Base-by-base conservation (phyloP, 2,329 filamentous ascomycete species). In the Fusarium brachygibbosum region DNA sequence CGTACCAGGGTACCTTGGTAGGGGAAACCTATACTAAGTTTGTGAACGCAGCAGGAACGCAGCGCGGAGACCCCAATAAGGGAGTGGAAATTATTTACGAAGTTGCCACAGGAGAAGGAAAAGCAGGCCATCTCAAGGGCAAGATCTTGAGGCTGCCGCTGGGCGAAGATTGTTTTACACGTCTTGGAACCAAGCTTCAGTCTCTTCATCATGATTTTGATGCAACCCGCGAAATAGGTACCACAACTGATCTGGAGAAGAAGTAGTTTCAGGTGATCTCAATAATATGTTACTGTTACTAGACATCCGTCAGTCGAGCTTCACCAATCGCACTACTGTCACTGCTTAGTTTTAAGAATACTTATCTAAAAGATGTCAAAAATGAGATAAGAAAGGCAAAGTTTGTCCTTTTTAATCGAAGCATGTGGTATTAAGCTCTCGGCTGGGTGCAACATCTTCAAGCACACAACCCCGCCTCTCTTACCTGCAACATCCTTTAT, bases 61-160 rank as follows among this genome's bases (percentile, higher is more conserved):
- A 83, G 63, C 73, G 75, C 0, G 81, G 82, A 5, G 79, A 84
- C 60, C 81, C 81, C 5, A 72, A 68, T n/a, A 79, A 80, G 65
- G 76, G 69, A 3, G 79, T 77, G 28, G 68, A 78, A 28, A 61
- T 77, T 35, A 80, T 84, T 11, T 76, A 81, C 31, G 78, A 83
- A 57, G 74, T 77, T 41, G 77, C 79, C 1, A 76, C 75, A 0
- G 74, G 72, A 17, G 75, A 75, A 57, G 80, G 76, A 6, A 48
- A 60, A 32, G 71, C 55, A 9, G 76, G 73, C 0, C 29, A 63
- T 12, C 71, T 75, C n/a, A 75, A 71, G 69, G 78, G 67, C 60
- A 78, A 74, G 68, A 74, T 71, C 7, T 51, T 77, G 53, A 70
- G 79, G 45, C 35, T 83, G 54, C 74, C 78, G 8, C 58, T 82